Evolutionary conservation across 345 rosid species (phyloP).

Genomic region (Pseudoturritis turrita): DNA sequence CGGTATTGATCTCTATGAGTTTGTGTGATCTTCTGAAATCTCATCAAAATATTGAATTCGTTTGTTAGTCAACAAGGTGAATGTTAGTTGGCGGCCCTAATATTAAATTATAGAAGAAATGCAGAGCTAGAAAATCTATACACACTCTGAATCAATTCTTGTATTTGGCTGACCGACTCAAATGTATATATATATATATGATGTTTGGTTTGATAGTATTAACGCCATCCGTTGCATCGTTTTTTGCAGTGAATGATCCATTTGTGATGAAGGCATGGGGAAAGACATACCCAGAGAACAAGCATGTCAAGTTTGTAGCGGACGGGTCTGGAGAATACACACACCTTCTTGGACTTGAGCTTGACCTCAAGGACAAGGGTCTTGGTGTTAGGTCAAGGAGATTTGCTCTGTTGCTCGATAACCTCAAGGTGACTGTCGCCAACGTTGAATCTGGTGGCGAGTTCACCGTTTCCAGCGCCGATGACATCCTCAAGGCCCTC

Average conservation of each 20-base stretch:
- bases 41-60: neutral
- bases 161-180: neutral
- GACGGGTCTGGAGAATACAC: slow-evolving; percentile 90
- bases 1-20: neutral
- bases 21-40: neutral
- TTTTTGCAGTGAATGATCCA: slow-evolving; percentile 83
- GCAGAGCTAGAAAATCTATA: neutral
- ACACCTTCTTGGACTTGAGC: slow-evolving; percentile 87
- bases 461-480: slow-evolving; percentile 81
- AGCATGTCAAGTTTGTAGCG: slow-evolving; percentile 81
- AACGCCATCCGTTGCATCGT: neutral
- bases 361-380: slow-evolving; percentile 77
- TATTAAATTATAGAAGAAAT: neutral
- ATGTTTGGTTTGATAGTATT: neutral
- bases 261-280: slow-evolving; percentile 99
- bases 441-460: slow-evolving; percentile 90
- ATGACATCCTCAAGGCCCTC: slow-evolving; percentile 76
- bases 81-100: neutral
- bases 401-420: slow-evolving; percentile 75
- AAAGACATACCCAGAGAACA: slow-evolving; percentile 88
- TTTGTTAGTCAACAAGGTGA: neutral
- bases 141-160: neutral
- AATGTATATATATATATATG: too few relatives aligned
- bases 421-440: slow-evolving; percentile 90
- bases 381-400: slow-evolving; percentile 88